Base-by-base conservation (phyloP, 352 stramenopile genomes). In the Pythium vanterpoolii region DNA sequence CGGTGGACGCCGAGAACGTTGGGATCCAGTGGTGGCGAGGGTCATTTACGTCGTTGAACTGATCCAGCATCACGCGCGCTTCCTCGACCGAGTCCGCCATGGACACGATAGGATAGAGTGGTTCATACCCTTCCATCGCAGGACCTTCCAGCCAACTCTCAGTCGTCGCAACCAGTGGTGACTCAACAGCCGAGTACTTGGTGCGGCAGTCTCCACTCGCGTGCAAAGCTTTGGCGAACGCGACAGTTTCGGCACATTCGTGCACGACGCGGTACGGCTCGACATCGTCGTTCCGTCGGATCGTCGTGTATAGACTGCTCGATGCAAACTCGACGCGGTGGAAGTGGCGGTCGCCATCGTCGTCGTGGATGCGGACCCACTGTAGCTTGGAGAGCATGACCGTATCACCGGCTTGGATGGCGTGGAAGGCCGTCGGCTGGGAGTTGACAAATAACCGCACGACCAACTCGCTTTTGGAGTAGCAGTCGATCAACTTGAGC, bases 401-500 rank as follows among this genome's bases (percentile, higher is more conserved):
- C 0, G 63, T 66, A 19, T 80, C 66, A 6, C 81, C 78, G 14
- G 79, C 78, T 52, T 79, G 63, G 26, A 89, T 66, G 0, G 59
- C 66, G 5, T 65, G 55, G 60, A 90, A 89, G 4, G 72, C 36
- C 10, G 56, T 54, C 4, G 78, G 73, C 30, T 86, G 71, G 1
- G 78, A 86, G 45, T 65, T 76, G 16, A 77, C 69, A 11, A 56
- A 47, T 1, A 90, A 18, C 9, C 60, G 67, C 28, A 89, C 62
- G 18, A 83, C 63, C 14, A 89, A 58, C 53, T 90, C 78, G 26
- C 57, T 56, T 1, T 62, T 68, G 19, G 73, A 82, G 43, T 62
- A 81, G 24, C 45, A 40, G 36, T 90, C 79, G n/a, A 90, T 84
- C 39, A 73, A 60, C 51, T 89, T 89, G 19, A 90, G 47, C 78